phyloP scores from a whole-genome alignment of 176 grass and related monocot genomes.

The Oryza punctata region DNA sequence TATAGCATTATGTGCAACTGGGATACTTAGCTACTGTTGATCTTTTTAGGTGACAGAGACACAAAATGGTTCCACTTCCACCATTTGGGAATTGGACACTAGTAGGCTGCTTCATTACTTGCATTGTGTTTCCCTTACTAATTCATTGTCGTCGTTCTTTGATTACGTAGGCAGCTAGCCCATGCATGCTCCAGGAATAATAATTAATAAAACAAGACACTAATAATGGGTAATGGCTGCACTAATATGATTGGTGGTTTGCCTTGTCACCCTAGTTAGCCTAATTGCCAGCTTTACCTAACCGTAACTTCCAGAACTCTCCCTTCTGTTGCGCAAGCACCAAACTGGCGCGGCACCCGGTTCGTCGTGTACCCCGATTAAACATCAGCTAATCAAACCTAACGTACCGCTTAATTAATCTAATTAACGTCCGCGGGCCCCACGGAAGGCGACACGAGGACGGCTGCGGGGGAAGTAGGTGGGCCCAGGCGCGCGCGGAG shows the following conservation, averaged over 20 bases:
- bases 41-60: too few species aligned
- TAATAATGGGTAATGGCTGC: neutral
- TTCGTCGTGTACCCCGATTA: neutral
- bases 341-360: too few species aligned
- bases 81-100: too few species aligned
- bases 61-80: too few species aligned
- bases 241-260: conserved; percentile 5
- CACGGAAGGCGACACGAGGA: neutral
- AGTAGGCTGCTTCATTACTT: too few species aligned
- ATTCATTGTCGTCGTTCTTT: too few species aligned
- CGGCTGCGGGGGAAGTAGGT: neutral
- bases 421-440: neutral
- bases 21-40: too few species aligned
- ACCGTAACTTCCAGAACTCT: conserved; percentile 35
- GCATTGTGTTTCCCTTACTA: too few species aligned
- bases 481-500: neutral
- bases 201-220: neutral
- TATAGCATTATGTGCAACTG: too few species aligned
- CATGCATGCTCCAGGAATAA: neutral
- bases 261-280: neutral
- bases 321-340: neutral
- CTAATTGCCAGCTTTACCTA: neutral
- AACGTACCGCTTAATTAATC: neutral
- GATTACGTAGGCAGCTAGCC: neutral
- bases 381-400: neutral